Base-by-base conservation (phyloP, 306 rosid species). In the Styphnolobium japonicum region DNA sequence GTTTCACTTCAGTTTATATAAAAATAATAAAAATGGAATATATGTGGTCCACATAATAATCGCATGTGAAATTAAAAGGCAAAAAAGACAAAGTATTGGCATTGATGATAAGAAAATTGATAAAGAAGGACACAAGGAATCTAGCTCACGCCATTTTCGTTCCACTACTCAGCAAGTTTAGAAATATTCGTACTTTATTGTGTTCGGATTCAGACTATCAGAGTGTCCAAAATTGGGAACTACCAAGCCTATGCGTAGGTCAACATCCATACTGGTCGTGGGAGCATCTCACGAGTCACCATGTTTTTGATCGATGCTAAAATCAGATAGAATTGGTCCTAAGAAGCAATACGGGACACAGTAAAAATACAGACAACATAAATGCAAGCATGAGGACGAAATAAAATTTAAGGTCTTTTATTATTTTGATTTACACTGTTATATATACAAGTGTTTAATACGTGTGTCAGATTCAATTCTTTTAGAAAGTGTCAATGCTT, bases 81-180 rank as follows among this genome's bases (percentile, higher is more conserved):
- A 36, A 36, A 67, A 4, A 0, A 2, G 0, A 31, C 7, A 22
- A 49, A 34, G 25, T n/a, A 8, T n/a, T 7, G 29, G 45, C 5
- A 52, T 51, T 65, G 31, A 55, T 53, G 45, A 72, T 33, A 29
- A 29, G 31, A 57, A 49, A 69, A 42, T 21, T 6, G 21, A 45
- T 40, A 34, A 37, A 36, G 31, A 31, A 75, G 8, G 60, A 80
- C 82, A 56, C 1, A 12, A 37, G 39, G 83, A 80, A 69, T 80
- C 68, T 63, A 64, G 71, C 76, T 22, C 27, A 4, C 42, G 65
- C 27, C 22, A 75, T 37, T 76, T 48, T 46, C 23, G 71, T 52
- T n/a, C 62, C 33, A 29, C 42, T 16, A 62, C 57, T 58, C 19
- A 10, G 1, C 57, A 25, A 39, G 34, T 21, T 21, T 62, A 21